Conservation (phyloP, 23 red algal species). For the Gracilariopsis chorda region DNA sequence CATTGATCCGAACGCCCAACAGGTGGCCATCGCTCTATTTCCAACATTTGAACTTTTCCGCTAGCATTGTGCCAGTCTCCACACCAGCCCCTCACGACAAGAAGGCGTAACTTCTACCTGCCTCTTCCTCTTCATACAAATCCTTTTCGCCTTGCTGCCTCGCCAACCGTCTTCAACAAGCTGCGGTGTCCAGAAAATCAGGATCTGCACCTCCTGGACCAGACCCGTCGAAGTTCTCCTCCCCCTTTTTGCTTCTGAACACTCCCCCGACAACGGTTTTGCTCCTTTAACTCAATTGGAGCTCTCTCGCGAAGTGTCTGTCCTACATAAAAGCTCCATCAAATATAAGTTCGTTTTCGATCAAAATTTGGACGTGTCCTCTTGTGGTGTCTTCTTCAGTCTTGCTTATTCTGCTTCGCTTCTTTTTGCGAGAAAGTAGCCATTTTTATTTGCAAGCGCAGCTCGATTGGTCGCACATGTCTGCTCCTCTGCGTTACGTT, state of each 20-base stretch:
- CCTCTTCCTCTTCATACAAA: neutral
- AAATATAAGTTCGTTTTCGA: neutral
- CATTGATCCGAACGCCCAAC: too few species aligned
- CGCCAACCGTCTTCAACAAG: neutral
- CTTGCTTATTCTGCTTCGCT: constrained; percentile 28
- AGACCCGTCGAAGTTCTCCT: neutral
- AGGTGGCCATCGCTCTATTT: too few species aligned
- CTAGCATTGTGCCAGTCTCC: too few species aligned
- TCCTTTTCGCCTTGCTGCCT: neutral
- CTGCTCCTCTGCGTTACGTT: neutral
- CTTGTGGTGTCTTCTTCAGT: constrained; percentile 22
- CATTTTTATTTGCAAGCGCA: constrained; percentile 13
- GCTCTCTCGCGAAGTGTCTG: neutral
- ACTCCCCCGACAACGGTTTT: neutral
- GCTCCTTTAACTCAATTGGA: neutral
- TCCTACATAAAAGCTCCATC: neutral
- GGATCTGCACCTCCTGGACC: neutral
- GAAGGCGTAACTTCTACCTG: too few species aligned
- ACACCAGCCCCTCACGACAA: too few species aligned
- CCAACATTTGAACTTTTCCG: too few species aligned
- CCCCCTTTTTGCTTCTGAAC: neutral
- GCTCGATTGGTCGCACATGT: neutral
- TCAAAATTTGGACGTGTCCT: constrained; percentile 11
- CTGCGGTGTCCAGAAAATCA: neutral
- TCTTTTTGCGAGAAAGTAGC: constrained; percentile 31